Base-by-base conservation (phyloP, 345 rosid species). In the Sisymbrium irio region DNA sequence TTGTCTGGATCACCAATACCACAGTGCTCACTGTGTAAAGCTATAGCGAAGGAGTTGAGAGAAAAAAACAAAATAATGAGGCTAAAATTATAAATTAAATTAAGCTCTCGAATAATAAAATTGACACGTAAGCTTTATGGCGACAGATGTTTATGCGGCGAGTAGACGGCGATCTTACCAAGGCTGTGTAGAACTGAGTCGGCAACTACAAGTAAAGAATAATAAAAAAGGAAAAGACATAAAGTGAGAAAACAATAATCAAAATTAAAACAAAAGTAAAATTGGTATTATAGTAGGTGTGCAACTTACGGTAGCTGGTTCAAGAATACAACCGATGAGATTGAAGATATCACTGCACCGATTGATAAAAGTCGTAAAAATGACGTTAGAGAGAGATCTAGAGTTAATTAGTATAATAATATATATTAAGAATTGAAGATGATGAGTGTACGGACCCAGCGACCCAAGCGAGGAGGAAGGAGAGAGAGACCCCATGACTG, bases 381-480 rank as follows among this genome's bases (percentile, higher is more conserved):
- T 20, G 56, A 40, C 28, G 39, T 42, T 25, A 77, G 18, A 35
- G 18, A 35, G 37, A 55, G 49, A 56, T 10, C 5, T 18, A 36
- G 45, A 59, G 62, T 57, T 15, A 3, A 33, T 28, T n/a, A 13
- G 5, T 56, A 15, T 53, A 12, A 6, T 11, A 6, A n/a, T 30
- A n/a, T 37, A 39, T 12, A 36, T 7, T 27, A 36, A 64, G 42
- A 74, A 25, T 3, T 39, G 11, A 12, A 39, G 33, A 62, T 7
- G 10, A 64, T 32, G 67, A 12, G 32, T 44, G 54, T 63, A 74
- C 87, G 40, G 61, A 93, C 97, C 99, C 99, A 8, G 92, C 93
- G 64, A 95, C 85, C 97, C 99, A 95, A 76, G 99, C 89, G 66
- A 92, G 89, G 73, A 94, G 97, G 75, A 94, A 94, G 22, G 83